These are phyloP conservation scores for Hirsutella rhossiliensis DNA, from an alignment of 2,329 filamentous ascomycete species.

Conservation along the genomic window DNA sequence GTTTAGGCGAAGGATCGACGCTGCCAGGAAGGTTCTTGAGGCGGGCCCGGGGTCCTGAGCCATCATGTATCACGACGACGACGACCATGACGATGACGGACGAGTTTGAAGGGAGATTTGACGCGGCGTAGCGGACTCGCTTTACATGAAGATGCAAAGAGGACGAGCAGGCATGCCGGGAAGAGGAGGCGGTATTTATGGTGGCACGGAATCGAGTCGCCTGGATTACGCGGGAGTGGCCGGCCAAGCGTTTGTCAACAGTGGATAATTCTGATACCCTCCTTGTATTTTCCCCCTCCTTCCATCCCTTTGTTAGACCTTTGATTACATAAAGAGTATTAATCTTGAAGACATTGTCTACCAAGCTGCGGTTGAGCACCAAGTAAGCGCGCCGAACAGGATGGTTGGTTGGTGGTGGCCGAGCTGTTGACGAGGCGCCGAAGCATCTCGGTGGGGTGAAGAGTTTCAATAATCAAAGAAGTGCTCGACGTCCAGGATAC, in stretches of 20 bases:
- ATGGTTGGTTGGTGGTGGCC: too few species aligned
- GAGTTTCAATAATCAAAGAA: too few species aligned
- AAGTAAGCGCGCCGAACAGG: too few species aligned
- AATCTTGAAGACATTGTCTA: too few species aligned
- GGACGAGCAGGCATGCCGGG: not conserved
- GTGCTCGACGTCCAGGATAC: too few species aligned
- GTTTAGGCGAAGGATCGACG: slow-evolving; percentile 61
- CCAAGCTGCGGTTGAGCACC: too few species aligned
- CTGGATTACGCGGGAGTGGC: slow-evolving; percentile 1
- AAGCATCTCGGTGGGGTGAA: too few species aligned
- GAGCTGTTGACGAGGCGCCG: too few species aligned
- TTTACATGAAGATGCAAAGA: not conserved
- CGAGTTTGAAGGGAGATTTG: not conserved
- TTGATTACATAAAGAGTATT: too few species aligned
- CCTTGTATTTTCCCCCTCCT: slow-evolving; percentile 5
- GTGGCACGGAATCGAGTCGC: not conserved
- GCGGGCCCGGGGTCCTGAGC: slow-evolving; percentile 27
- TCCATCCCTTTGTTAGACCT: not conserved
- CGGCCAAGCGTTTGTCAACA: not conserved
- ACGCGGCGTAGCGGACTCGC: not conserved
- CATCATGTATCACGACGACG: not conserved
- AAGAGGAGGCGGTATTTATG: not conserved
- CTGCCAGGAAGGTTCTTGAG: slow-evolving; percentile 61
- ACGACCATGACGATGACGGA: not conserved
- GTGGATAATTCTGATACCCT: slow-evolving; percentile 13